Conservation (phyloP, 2,329 filamentous ascomycete species). For the Neodidymelliopsis sp. region DNA sequence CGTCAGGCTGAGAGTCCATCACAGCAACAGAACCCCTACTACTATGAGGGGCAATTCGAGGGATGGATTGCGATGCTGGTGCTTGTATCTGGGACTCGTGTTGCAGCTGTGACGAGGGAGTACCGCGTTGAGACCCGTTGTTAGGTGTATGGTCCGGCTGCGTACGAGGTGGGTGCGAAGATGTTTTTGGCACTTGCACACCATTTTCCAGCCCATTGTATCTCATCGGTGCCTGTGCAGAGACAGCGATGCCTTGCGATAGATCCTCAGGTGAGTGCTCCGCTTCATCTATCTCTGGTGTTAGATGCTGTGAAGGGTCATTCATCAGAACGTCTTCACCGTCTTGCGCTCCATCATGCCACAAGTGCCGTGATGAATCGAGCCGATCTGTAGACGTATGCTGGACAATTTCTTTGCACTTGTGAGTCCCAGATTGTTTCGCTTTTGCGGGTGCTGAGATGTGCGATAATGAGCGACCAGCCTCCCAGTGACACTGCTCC, state of each 20-base stretch:
- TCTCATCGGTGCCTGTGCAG: conserved; percentile 21
- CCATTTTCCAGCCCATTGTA: conserved; percentile 28
- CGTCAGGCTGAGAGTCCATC: conserved; percentile 55
- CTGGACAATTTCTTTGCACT: background rate
- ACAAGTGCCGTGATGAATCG: conserved; percentile 17
- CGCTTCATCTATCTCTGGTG: conserved; percentile 22
- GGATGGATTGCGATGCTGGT: conserved; percentile 26
- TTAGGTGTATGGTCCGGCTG: conserved; percentile 30
- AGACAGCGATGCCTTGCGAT: conserved; percentile 28
- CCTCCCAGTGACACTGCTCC: conserved; percentile 33
- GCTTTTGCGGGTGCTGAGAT: conserved; percentile 34
- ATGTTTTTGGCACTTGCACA: conserved; percentile 49
- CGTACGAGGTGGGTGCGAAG: conserved; percentile 43
- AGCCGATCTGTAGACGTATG: background rate
- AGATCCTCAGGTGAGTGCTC: conserved; percentile 46
- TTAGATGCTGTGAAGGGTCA: conserved; percentile 24
- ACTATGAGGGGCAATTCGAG: conserved; percentile 28
- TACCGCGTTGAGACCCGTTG: conserved; percentile 29
- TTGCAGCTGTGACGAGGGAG: conserved; percentile 31
- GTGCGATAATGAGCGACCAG: conserved; percentile 32
- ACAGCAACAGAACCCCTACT: conserved; percentile 51
- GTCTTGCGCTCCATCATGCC: conserved; percentile 23
- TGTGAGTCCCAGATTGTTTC: background rate
- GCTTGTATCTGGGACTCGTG: conserved; percentile 28
- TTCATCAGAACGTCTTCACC: conserved; percentile 35